Conservation (phyloP, 2,329 filamentous ascomycete species). For the Elsinoe necatrix region DNA sequence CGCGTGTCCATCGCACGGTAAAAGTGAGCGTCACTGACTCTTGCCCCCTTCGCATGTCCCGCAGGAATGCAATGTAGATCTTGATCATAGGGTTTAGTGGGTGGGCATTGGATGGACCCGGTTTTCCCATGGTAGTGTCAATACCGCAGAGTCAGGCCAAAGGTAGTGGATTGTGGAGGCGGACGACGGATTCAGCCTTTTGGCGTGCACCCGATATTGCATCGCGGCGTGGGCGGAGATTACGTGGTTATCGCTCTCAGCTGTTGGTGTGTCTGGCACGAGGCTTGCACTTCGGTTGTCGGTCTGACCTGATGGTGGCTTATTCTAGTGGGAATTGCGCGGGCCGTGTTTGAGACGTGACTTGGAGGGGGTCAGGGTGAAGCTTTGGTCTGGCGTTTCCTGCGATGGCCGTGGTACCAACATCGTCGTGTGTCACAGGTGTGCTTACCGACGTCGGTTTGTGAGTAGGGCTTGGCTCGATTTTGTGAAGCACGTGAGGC, state of each 20-base stretch:
- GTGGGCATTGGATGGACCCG: background rate
- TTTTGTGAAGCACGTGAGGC: background rate
- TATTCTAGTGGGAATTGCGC: constrained; percentile 1
- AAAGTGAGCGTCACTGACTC: background rate
- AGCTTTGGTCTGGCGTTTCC: constrained; percentile 2
- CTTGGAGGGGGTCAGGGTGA: background rate
- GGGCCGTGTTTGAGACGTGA: constrained; percentile 9
- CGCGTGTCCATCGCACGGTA: background rate
- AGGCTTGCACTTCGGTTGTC: constrained; percentile 11
- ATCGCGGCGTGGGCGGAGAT: constrained; percentile 5
- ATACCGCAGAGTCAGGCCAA: background rate
- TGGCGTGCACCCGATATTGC: background rate
- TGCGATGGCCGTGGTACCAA: constrained; percentile 2
- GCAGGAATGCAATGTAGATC: constrained; percentile 10
- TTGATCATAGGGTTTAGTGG: background rate
- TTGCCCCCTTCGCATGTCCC: background rate
- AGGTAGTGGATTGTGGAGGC: background rate
- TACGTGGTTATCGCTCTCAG: background rate
- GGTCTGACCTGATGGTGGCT: constrained; percentile 8
- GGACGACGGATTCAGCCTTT: background rate
- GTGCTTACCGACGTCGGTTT: background rate
- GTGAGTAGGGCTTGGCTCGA: background rate
- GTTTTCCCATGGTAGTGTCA: background rate
- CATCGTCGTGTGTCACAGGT: background rate
- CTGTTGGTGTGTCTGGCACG: background rate